These are phyloP conservation scores for Penicillium robsamsonii DNA, from an alignment of 495 filamentous ascomycete genomes.

Conservation along the genomic window DNA sequence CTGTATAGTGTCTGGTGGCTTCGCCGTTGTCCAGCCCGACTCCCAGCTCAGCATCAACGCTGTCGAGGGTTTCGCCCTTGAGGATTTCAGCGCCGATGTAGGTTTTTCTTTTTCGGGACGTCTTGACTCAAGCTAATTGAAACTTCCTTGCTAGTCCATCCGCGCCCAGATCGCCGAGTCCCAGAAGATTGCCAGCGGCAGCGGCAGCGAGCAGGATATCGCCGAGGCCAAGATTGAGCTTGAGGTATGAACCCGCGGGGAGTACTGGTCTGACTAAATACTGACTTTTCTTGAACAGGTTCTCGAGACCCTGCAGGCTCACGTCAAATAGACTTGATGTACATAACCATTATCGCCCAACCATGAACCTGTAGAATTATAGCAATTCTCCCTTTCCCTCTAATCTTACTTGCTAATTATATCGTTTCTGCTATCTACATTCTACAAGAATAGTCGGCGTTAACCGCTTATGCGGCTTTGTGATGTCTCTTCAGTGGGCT, in stretches of 20 bases:
- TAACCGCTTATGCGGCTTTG: too few relatives aligned
- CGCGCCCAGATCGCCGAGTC: slow-evolving; percentile 75
- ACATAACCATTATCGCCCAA: slow-evolving; percentile 42
- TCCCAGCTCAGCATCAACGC: slow-evolving; percentile 96
- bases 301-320: slow-evolving; percentile 70
- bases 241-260: slow-evolving; percentile 61
- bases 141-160: slow-evolving; percentile 31
- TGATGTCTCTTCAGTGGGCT: too few relatives aligned
- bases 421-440: background rate
- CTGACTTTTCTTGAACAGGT: slow-evolving; percentile 47
- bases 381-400: slow-evolving; percentile 34
- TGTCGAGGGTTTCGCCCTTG: slow-evolving; percentile 88
- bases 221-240: slow-evolving; percentile 98
- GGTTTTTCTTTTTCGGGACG: slow-evolving; percentile 17
- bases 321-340: slow-evolving; percentile 64
- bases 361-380: slow-evolving; percentile 47
- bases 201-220: slow-evolving; percentile 94
- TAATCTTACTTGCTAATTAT: slow-evolving; percentile 12
- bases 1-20: slow-evolving; percentile 83
- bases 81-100: slow-evolving; percentile 91
- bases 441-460: slow-evolving; percentile 1
- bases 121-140: slow-evolving; percentile 15
- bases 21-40: slow-evolving; percentile 93
- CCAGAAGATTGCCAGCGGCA: slow-evolving; percentile 87
- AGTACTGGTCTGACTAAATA: background rate